Conservation (phyloP, 352 stramenopile species). For the Phytophthora citrophthora region DNA sequence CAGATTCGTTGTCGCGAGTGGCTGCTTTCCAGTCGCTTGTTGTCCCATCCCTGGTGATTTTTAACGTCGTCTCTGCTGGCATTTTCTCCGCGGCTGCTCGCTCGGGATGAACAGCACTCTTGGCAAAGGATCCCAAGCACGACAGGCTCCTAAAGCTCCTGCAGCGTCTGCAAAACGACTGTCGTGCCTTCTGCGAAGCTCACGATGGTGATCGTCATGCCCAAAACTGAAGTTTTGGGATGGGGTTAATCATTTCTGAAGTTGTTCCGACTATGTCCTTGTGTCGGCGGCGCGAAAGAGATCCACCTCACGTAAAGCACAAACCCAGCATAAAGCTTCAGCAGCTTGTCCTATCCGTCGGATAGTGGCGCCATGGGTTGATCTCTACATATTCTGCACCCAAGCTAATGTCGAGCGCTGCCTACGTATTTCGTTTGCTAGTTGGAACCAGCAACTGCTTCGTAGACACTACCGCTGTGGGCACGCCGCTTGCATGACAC, state of each 20-base stretch:
- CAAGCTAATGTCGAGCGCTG: not conserved
- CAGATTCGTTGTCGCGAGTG: not conserved
- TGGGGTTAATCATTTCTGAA: conserved; percentile 38
- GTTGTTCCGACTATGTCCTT: conserved; percentile 20
- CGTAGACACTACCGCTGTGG: not conserved
- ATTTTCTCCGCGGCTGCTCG: conserved; percentile 1
- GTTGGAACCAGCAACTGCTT: not conserved
- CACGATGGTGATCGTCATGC: not conserved
- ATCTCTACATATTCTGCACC: not conserved
- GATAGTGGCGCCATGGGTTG: no score
- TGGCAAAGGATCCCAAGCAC: not conserved
- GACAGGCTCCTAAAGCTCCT: not conserved
- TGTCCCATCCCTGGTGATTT: not conserved
- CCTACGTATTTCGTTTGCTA: not conserved
- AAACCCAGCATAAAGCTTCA: no score
- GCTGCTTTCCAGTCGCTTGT: not conserved
- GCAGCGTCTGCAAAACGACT: conserved; percentile 11
- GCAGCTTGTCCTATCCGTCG: no score
- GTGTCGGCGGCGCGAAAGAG: no score
- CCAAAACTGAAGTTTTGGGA: conserved; percentile 18
- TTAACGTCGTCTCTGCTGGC: not conserved
- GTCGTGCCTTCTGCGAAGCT: conserved; percentile 22
- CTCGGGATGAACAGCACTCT: no score
- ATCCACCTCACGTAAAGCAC: no score
- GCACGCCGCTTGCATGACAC: not conserved